Evolutionary conservation across 352 stramenopile species (phyloP).

Genomic region (Aphanomyces euteiches): DNA sequence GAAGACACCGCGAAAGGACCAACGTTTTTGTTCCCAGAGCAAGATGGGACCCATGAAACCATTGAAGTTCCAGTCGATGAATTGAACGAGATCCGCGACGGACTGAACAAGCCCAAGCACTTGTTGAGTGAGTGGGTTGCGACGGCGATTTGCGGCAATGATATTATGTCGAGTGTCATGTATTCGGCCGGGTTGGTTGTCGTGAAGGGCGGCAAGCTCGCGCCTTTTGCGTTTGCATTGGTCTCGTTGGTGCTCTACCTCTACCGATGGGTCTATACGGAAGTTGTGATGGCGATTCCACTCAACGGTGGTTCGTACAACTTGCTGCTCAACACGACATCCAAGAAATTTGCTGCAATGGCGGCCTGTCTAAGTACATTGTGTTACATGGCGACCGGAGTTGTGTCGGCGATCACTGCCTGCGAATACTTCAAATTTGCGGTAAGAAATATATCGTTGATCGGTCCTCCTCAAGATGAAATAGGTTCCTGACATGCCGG

Average conservation of each 20-base stretch:
- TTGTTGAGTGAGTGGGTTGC: slow-evolving; percentile 72
- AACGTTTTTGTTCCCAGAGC: not conserved
- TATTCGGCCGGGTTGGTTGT: slow-evolving; percentile 74
- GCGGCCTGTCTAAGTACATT: slow-evolving; percentile 87
- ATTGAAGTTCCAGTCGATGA: slow-evolving; percentile 25
- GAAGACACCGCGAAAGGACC: not conserved
- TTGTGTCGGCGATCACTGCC: slow-evolving; percentile 59
- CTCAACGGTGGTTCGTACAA: slow-evolving; percentile 92
- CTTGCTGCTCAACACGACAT: slow-evolving; percentile 89
- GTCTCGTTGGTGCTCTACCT: slow-evolving; percentile 69
- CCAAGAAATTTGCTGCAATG: slow-evolving; percentile 80
- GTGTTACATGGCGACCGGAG: slow-evolving; percentile 86
- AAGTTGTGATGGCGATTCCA: slow-evolving; percentile 86
- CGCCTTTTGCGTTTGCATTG: slow-evolving; percentile 72
- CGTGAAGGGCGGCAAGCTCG: slow-evolving; percentile 72
- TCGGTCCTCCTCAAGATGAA: slow-evolving; percentile 73
- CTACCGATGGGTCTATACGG: slow-evolving; percentile 85
- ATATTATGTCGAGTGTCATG: slow-evolving; percentile 86
- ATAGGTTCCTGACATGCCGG: slow-evolving; percentile 33
- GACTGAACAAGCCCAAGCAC: slow-evolving; percentile 32
- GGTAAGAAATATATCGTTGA: slow-evolving; percentile 37
- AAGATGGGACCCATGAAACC: not conserved
- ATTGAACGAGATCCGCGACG: slow-evolving; percentile 29
- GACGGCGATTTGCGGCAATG: slow-evolving; percentile 89
- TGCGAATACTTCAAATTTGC: slow-evolving; percentile 57